Evolutionary conservation across 1,139 yeast genomes (phyloP).

Genomic region (Pichia sp.): DNA sequence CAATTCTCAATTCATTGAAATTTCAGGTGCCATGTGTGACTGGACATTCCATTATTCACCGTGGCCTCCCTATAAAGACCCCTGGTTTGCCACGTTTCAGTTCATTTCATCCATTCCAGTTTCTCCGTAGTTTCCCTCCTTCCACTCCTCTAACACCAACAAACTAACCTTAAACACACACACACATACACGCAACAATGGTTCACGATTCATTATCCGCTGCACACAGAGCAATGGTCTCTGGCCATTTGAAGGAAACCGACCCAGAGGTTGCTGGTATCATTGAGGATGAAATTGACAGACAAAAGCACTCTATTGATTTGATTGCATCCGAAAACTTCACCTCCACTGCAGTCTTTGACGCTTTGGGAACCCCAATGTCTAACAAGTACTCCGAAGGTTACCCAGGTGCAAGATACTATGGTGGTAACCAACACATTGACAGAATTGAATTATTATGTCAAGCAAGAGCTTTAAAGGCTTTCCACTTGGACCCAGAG

Average conservation of each 20-base stretch:
- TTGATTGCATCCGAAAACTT: slow-evolving; percentile 96
- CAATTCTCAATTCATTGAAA: too few species aligned
- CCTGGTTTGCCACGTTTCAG: too few species aligned
- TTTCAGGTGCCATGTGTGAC: too few species aligned
- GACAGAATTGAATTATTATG: slow-evolving; percentile 90
- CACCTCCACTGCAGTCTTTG: slow-evolving; percentile 94
- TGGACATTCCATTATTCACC: too few species aligned
- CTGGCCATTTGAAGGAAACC: slow-evolving; percentile 61
- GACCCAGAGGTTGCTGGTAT: slow-evolving; percentile 82
- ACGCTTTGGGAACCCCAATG: slow-evolving; percentile 96
- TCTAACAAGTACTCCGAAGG: slow-evolving; percentile 86
- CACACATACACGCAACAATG: slow-evolving; percentile 9
- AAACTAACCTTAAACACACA: background rate
- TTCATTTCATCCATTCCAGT: background rate
- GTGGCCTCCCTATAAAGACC: too few species aligned
- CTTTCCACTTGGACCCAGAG: slow-evolving; percentile 71
- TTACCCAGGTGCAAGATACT: slow-evolving; percentile 83
- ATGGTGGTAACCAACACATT: slow-evolving; percentile 89
- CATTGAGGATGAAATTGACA: slow-evolving; percentile 79
- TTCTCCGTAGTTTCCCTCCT: background rate
- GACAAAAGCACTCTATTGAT: slow-evolving; percentile 93
- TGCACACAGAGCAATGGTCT: slow-evolving; percentile 58
- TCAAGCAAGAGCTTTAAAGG: slow-evolving; percentile 87
- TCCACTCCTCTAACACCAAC: background rate
- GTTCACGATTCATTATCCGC: slow-evolving; percentile 54